Evolutionary conservation across 2,329 filamentous ascomycete genomes (phyloP).

Genomic region (Verticillium dahliae): DNA sequence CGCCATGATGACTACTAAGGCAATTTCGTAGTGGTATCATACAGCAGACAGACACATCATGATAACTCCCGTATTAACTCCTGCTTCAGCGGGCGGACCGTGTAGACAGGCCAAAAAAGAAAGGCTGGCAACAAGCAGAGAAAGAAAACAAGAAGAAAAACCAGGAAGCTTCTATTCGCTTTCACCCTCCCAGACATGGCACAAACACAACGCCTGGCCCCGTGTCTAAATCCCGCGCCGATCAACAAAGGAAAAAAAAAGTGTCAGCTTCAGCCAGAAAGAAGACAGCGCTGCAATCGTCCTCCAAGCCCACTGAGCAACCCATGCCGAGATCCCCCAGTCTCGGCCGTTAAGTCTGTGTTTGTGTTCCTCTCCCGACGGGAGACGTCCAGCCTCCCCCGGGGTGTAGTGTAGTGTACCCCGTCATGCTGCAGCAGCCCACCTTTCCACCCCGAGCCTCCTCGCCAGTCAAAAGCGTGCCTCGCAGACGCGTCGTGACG

Average conservation of each 20-base stretch:
- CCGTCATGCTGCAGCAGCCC: not conserved
- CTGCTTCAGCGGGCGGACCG: not conserved
- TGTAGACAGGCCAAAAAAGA: not conserved
- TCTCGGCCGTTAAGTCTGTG: not conserved
- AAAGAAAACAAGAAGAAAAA: not conserved
- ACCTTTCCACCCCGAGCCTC: not conserved
- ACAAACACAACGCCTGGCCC: not conserved
- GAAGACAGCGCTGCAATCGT: not conserved
- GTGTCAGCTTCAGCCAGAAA: not conserved
- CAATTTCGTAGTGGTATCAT: not conserved
- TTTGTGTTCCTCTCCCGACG: not conserved
- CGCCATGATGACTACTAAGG: no score
- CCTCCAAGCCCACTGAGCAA: not conserved
- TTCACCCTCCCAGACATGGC: not conserved
- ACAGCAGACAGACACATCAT: not conserved
- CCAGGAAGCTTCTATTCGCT: not conserved
- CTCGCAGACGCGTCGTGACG: constrained; percentile 7
- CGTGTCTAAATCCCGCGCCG: not conserved
- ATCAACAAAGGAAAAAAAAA: not conserved
- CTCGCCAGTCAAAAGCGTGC: not conserved
- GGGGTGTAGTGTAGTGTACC: not conserved
- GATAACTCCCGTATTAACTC: not conserved
- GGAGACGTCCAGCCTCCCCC: not conserved
- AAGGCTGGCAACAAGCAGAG: no score
- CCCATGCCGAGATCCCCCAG: not conserved